Conservation (phyloP, 495 filamentous ascomycete species). For the Hyaloscypha bicolor region DNA sequence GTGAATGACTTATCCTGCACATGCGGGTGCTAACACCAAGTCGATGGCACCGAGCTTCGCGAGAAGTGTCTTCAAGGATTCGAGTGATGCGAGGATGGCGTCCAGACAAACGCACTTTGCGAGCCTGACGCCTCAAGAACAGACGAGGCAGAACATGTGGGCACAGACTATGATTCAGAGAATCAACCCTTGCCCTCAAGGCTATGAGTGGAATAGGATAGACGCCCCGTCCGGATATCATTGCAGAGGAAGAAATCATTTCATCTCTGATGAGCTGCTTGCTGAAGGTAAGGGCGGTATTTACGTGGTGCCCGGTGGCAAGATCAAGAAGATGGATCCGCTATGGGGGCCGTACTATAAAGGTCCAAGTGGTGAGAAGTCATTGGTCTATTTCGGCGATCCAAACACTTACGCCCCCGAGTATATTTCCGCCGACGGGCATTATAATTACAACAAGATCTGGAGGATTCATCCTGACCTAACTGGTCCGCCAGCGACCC, state of each 20-base stretch:
- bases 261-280: conserved; percentile 12
- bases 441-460: too few species aligned
- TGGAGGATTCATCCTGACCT: too few species aligned
- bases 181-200: too few species aligned
- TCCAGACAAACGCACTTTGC: not conserved
- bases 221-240: conserved; percentile 6
- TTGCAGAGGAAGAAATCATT: conserved; percentile 3
- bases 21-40: too few species aligned
- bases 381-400: not conserved
- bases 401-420: too few species aligned
- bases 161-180: too few species aligned
- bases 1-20: too few species aligned
- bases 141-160: too few species aligned
- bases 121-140: not conserved
- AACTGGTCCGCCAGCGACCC: too few species aligned
- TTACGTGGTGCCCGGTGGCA: not conserved
- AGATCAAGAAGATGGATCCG: not conserved
- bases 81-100: conserved; percentile 7
- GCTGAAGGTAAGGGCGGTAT: conserved; percentile 11
- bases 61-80: not conserved
- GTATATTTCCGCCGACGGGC: too few species aligned
- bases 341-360: not conserved
- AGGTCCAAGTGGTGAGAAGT: too few species aligned
- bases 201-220: too few species aligned
- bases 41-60: not conserved